These are phyloP conservation scores for Parathielavia appendiculata DNA, from an alignment of 495 filamentous ascomycete genomes.

Conservation along the genomic window DNA sequence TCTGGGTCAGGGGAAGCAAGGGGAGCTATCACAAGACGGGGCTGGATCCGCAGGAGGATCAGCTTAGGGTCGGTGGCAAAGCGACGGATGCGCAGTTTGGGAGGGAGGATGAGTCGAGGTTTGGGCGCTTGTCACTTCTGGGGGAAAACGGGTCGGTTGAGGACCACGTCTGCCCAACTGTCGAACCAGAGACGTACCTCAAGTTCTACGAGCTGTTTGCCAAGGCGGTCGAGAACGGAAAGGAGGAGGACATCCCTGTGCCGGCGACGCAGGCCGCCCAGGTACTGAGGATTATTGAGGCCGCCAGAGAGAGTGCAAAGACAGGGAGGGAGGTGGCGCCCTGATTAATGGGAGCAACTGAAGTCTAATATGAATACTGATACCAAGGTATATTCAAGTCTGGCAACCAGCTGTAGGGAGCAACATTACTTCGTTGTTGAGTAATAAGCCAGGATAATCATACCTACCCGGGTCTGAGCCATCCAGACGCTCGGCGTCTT, in stretches of 20 bases:
- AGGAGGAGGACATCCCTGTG: slow-evolving; percentile 60
- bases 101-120: slow-evolving; percentile 48
- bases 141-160: slow-evolving; percentile 34
- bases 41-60: slow-evolving; percentile 77
- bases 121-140: slow-evolving; percentile 40
- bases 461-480: no score
- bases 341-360: not conserved
- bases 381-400: no score
- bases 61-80: slow-evolving; percentile 63
- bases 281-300: slow-evolving; percentile 71
- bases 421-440: no score
- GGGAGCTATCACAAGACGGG: slow-evolving; percentile 77
- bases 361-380: not conserved
- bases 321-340: slow-evolving; percentile 55
- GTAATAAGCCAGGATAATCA: no score
- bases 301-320: slow-evolving; percentile 61
- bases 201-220: slow-evolving; percentile 69
- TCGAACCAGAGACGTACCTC: slow-evolving; percentile 64
- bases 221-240: slow-evolving; percentile 55
- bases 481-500: no score
- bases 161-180: slow-evolving; percentile 50
- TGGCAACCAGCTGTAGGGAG: no score
- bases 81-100: slow-evolving; percentile 64
- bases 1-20: slow-evolving; percentile 75
- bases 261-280: slow-evolving; percentile 64